These are phyloP conservation scores for Mariannaea elegans DNA, from an alignment of 2,329 filamentous ascomycete genomes.

Conservation along the genomic window DNA sequence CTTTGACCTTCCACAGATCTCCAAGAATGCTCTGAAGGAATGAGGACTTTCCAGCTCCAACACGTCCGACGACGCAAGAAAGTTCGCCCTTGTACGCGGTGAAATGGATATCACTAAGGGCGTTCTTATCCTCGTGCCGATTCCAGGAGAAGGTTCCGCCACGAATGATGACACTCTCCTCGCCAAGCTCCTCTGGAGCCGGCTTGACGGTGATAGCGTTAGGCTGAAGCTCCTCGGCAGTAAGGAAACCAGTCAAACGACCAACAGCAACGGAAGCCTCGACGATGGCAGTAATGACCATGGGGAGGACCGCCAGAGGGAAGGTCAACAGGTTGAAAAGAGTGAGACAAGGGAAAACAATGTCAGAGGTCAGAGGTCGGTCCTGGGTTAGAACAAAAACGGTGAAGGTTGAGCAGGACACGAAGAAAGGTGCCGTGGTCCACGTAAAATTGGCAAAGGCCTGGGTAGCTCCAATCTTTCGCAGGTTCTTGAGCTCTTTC, in stretches of 20 bases:
- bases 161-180: conserved; percentile 84
- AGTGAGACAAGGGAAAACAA: conserved; percentile 91
- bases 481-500: conserved; percentile 90
- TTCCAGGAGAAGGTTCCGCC: conserved; percentile 97
- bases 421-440: conserved; percentile 96
- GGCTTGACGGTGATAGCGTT: conserved; percentile 80
- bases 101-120: conserved; percentile 85
- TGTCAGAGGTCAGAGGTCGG: conserved; percentile 85
- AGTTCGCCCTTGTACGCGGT: conserved; percentile 92
- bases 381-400: conserved; percentile 90
- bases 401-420: conserved; percentile 95
- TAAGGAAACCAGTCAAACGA: conserved; percentile 85
- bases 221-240: conserved; percentile 86
- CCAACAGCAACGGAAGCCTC: conserved; percentile 93
- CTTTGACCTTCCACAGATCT: conserved; percentile 89
- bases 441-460: conserved; percentile 97
- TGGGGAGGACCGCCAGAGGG: conserved; percentile 90
- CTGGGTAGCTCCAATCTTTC: conserved; percentile 94
- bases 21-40: conserved; percentile 88
- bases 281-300: conserved; percentile 97
- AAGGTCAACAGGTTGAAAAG: conserved; percentile 97
- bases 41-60: conserved; percentile 96
- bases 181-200: conserved; percentile 77
- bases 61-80: conserved; percentile 90
- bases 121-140: conserved; percentile 75